Base-by-base conservation (phyloP, 768 basidiomycete species). In the Boletus rex-veris region DNA sequence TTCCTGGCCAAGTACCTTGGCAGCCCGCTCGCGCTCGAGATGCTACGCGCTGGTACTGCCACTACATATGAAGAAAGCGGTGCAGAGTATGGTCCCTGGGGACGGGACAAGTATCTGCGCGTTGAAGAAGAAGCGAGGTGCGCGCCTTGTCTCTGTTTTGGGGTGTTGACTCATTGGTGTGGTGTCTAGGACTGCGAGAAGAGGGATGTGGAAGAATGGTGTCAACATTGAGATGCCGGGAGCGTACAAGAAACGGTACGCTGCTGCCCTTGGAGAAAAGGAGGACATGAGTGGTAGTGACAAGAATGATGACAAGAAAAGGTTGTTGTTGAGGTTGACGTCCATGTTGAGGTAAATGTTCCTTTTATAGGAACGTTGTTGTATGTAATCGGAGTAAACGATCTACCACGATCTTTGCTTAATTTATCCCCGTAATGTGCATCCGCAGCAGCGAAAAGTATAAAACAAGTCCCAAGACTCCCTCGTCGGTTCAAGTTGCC, bases 31-130 rank as follows among this genome's bases (percentile, higher is more conserved):
- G 77, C 83, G 3, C 71, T 82, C 3, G 84, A 90, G 59, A 93
- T 96, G 92, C 71, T 96, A 2, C 79, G 79, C 19, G 81, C 84
- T 0, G 94, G 93, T 4, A 86, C 84, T 75, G 93, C 75, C 0
- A 80, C 80, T 0, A 85, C 81, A 0, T 97, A 96, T 63, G 80
- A 83, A 51, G 86, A 88, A 67, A 75, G 80, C 9, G 89, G 88
- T 4, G 92, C 89, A 15, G 88, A 88, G 61, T 90, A 95, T 57
- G 92, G 92, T 2, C 70, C 75, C 19, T 77, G 75, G 72, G 83
- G 85, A 3, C 80, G 87, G 53, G 86, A 84, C 3, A 74, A 72
- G 42, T 89, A 87, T 68, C 65, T 88, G 39, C 71, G 71, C 15
- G 63, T 84, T 5, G 86, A 95, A 68, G 73, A 70, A 1, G 75